Base-by-base conservation (phyloP, 352 stramenopile species). In the Globisporangium spinosum region DNA sequence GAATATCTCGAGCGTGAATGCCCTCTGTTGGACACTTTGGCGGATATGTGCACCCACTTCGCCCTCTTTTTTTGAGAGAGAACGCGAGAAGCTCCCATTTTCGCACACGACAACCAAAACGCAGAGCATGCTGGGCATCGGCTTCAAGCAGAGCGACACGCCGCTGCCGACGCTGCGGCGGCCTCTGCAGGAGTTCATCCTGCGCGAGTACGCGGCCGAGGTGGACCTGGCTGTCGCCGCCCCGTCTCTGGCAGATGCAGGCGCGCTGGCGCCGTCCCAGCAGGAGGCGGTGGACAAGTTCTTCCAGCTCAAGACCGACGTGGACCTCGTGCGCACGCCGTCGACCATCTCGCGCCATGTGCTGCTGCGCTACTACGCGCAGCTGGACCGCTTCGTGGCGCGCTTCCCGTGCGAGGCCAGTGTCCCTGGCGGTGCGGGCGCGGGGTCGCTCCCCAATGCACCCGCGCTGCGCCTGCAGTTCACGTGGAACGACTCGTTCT, bases 401-500 rank as follows among this genome's bases (percentile, higher is more conserved):
- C 83, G 87, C 23, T 95, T 97, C 58, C 79, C 87, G 29, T 76
- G 67, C 27, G 69, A 83, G 20, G 67, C 63, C 25, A 51, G 65
- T 29, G 62, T 80, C 8, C 38, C 65, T 25, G 65, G 70, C 6
- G 43, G 25, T 27, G 17, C 12, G 2, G 29, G 53, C 12, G 29
- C 43, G 13, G 65, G 32, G 23, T 51, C 43, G 20, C 43, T 51
- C 43, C 29, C 65, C 9, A 70, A 32, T 12, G 13, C 61, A 25
- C 29, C 61, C 0, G 13, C 61, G 34, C 69, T 94, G 6, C 72
- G 77, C 34, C 71, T 97, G 20, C 77, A 85, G 47, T 97, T 97
- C 69, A 86, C 84, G n/a, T 98, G 91, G 91, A 91, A 86, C 74
- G 91, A 98, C 62, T 95, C 91, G 64, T 96, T 98, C 70, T 93